Evolutionary conservation across 352 stramenopile genomes (phyloP), one percentile per base, ranked within the genome.

Genomic region (Phytopythium sindhum): DNA sequence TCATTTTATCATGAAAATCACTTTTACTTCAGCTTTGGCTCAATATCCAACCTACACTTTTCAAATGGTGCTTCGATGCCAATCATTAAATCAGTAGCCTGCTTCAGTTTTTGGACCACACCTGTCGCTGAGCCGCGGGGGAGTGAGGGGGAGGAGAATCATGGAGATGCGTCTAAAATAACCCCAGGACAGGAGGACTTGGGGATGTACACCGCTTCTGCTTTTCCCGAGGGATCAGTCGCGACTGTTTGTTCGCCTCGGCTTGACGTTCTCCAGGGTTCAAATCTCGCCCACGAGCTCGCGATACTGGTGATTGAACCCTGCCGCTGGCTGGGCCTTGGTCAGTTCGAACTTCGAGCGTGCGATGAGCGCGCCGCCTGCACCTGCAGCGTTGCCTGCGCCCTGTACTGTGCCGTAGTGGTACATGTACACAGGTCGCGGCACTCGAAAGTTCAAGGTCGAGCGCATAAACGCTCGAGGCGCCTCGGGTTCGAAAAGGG

Each of bases 391-490:
- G 10, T 14, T 10, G 10, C 14, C 10, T 14, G 33, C 14, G 7
- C 33, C 8, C 31, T 31, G n/a, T 53, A 12, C 8, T 54, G 47
- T 19, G 21, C 21, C 4, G 42, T 10, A 21, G 9, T 50, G 42
- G 42, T 23, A 8, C 45, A 52, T n/a, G 45, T 28, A 15, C 21
- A 24, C 45, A 21, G 45, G 21, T n/a, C n/a, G n/a, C n/a, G n/a
- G 33, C 33, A 7, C n/a, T 29, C 44, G 23, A 51, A 56, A 37
- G 50, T 56, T 56, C 50, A 56, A 56, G 4, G 50, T 56, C 50
- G 29, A 17, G 50, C 26, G 15, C 26, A 56, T 39, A 37, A 28
- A 37, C 26, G 26, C 26, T 17, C 50, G 15, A 21, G 26, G 0
- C 29, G 50, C 15, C 50, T 33, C 29, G 50, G 26, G 14, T 56